Evolutionary conservation across 1,284 basidiomycete species (phyloP), one percentile per base, ranked within the genome.

Genomic region (Athelia psychrophila): DNA sequence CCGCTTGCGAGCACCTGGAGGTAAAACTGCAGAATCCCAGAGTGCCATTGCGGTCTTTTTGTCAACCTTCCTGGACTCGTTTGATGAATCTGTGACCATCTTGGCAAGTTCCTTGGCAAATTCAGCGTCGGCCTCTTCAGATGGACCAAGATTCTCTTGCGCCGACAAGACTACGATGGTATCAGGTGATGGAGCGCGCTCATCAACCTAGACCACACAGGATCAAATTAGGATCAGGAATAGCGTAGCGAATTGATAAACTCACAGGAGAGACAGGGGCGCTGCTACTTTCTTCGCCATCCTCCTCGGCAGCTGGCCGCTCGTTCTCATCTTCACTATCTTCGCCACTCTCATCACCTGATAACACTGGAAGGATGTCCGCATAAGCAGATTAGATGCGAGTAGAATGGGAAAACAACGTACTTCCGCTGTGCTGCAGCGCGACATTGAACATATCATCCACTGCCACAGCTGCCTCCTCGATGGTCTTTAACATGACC

Each of bases 91-190:
- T 0, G 90, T 91, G 46, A 97, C 86, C 77, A 99, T 88, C 72
- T 93, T 96, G 1, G 96, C 94, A 23, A 99, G 82, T 67, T 99
- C 97, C 65, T 94, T 93, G 10, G 86, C 92, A 63, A 99, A 98
- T 44, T 96, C 96, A 5, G 87, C 90, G 47, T 96, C 91, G 25
- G 92, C 95, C 61, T 96, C 93, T 58, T 91, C 86, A 2, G 86
- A 82, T 2, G 89, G 89, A 9, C 90, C 90, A 23, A 88, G 68
- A 55, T 77, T 75, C 60, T 91, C 90, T 59, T 86, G 81, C 2
- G 75, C 71, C 15, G 84, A 81, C 36, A 85, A 77, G 20, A 93
- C 75, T 8, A 93, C 78, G 19, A 86, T 80, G 42, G 86, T 77
- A 30, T 95, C 92, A 1, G 88, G 89, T 10, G 89, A 91, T 5